A percentile compares a stretch with the other conserved stretches of the same genome.
Evolutionary conservation across 2,329 filamentous ascomycete species (phyloP).

Genomic region (Dactylellina haptotyla): DNA sequence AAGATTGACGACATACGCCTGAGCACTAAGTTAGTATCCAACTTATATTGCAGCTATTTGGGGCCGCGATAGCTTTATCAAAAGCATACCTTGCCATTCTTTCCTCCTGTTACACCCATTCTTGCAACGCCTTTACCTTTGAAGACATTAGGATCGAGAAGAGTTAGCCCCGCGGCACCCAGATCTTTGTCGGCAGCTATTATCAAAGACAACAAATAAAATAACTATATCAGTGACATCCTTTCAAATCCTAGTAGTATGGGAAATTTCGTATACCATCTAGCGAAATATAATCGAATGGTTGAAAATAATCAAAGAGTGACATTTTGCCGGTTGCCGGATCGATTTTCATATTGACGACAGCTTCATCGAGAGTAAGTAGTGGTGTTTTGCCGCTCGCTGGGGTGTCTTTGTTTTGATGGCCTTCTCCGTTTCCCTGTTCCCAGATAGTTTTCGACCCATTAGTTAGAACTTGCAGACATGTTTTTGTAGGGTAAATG

Average conservation of each 20-base stretch:
- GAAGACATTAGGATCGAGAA: constrained; percentile 64
- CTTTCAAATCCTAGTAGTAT: not conserved
- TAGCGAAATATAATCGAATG: constrained; percentile 66
- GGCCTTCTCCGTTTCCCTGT: constrained; percentile 55
- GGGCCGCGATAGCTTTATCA: not conserved
- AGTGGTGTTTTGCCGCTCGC: constrained; percentile 60
- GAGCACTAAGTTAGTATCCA: not conserved
- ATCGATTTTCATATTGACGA: constrained; percentile 60
- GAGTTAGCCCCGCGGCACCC: constrained; percentile 62
- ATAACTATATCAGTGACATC: not conserved
- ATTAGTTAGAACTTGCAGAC: not conserved
- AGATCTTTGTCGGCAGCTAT: constrained; percentile 65
- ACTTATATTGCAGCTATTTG: not conserved
- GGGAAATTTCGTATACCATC: constrained; percentile 36
- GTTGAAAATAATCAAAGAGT: constrained; percentile 68
- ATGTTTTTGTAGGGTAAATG: not conserved
- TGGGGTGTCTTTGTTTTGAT: constrained; percentile 60
- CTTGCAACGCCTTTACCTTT: constrained; percentile 63
- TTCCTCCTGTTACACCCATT: constrained; percentile 66
- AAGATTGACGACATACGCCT: constrained; percentile 62
- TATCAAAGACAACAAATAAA: constrained; percentile 52
- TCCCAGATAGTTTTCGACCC: not conserved
- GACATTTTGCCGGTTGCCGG: constrained; percentile 62
- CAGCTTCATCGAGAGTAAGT: constrained; percentile 64
- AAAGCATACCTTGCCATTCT: constrained; percentile 62